Evolutionary conservation across 1,284 basidiomycete genomes (phyloP).

Genomic region (Leccinum angustisporum): DNA sequence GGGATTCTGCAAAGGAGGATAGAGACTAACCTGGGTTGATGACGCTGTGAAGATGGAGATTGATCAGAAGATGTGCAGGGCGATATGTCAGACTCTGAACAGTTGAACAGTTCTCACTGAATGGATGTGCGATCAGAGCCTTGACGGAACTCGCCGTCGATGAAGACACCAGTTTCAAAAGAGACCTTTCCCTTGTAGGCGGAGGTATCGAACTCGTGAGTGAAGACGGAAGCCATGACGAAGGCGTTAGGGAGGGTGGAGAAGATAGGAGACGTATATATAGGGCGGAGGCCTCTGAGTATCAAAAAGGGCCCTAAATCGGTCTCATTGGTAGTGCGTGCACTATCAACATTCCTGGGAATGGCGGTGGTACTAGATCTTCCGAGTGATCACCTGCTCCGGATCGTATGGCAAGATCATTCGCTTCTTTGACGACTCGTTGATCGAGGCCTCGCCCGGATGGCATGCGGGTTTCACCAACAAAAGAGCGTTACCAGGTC

Average conservation of each 20-base stretch:
- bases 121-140: conserved; percentile 66
- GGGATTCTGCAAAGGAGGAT: too few relatives aligned
- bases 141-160: conserved; percentile 77
- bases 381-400: background rate
- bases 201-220: conserved; percentile 63
- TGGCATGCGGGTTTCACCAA: background rate
- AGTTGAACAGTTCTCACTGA: conserved; percentile 49
- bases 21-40: conserved; percentile 65
- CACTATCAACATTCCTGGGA: background rate
- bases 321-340: background rate
- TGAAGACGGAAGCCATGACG: conserved; percentile 48
- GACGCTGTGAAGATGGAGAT: conserved; percentile 46
- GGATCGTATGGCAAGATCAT: too few relatives aligned
- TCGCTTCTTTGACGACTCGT: too few relatives aligned
- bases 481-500: background rate
- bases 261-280: background rate
- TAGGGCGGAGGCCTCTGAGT: background rate
- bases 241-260: background rate
- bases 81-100: background rate
- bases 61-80: conserved; percentile 1
- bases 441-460: too few relatives aligned
- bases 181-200: conserved; percentile 70
- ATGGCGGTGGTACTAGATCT: background rate
- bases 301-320: background rate
- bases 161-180: conserved; percentile 77